Conservation (phyloP, 352 stramenopile genomes). For the Pythium volutum region DNA sequence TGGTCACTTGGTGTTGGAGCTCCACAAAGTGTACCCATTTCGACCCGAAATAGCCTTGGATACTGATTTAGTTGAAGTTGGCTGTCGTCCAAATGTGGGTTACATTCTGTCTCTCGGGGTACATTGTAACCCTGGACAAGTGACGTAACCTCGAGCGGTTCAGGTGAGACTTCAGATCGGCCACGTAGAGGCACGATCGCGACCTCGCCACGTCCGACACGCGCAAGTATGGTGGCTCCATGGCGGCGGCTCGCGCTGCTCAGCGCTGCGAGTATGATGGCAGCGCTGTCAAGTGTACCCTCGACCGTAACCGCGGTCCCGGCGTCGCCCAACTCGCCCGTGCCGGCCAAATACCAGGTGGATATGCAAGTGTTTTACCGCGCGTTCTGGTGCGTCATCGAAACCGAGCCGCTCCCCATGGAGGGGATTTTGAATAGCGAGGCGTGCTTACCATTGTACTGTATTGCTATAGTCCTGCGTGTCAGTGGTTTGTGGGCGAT, state of each 20-base stretch:
- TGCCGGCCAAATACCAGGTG: constrained; percentile 31
- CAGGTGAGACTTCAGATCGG: neutral
- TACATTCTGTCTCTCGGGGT: neutral
- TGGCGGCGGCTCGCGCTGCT: constrained; percentile 17
- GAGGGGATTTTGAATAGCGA: neutral
- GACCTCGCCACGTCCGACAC: neutral
- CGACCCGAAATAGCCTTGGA: neutral
- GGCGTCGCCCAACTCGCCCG: constrained; percentile 10
- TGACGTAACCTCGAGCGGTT: neutral
- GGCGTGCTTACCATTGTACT: neutral
- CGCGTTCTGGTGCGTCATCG: constrained; percentile 65
- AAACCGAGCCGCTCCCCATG: neutral
- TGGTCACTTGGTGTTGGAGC: neutral
- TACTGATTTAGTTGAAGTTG: constrained; percentile 13
- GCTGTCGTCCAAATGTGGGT: neutral
- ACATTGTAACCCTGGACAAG: neutral
- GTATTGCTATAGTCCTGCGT: constrained; percentile 60
- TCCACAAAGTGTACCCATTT: constrained; percentile 13
- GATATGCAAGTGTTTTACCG: constrained; percentile 67
- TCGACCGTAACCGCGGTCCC: constrained; percentile 6
- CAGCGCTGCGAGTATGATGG: neutral
- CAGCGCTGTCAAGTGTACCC: neutral
- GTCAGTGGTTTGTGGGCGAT: constrained; percentile 76
- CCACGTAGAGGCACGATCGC: neutral
- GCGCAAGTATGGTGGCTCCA: neutral